Evolutionary conservation across 169 alveolate species (phyloP), one percentile per base, ranked within the genome.

Genomic region (Neospora caninum): DNA sequence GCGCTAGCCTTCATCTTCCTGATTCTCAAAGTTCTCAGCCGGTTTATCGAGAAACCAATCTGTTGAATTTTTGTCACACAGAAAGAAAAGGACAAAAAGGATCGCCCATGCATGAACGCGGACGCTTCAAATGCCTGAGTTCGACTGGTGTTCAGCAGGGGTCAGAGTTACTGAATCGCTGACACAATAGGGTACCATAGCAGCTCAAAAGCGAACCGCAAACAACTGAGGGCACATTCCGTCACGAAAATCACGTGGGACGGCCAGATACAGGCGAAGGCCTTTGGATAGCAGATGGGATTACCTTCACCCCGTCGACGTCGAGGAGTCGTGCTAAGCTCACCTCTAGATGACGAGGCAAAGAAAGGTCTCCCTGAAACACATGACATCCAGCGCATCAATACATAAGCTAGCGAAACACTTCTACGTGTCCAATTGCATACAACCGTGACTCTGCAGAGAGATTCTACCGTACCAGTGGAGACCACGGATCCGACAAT

Each of bases 321-420:
- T 13, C 58, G 13, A 49, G 13, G 4, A 49, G 22, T 7, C 58
- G 22, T 49, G n/a, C 39, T 0, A 2, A 18, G 34, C 92, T 27
- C 45, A 92, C 95, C 88, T 92, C 95, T 2, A 92, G 88, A 1
- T 18, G 54, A 25, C 95, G 88, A 6, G 95, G 95, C 39, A 92
- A 82, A 2, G 92, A 70, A 38, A 92, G 88, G 49, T 92, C 95
- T 22, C 95, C 95, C 94, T 92, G 94, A n/a, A 53, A 25, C 39
- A 91, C 34, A 91, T 64, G 4, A 36, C 20, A 58, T 38, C 86
- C 36, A 20, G 9, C 84, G 25, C 39, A 73, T n/a, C 7, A 22
- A 73, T 69, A 4, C 80, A 69, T 25, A 69, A 69, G 80, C 6
- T 6, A 29, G 80, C 4, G 38, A 25, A 69, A 69, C 36, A n/a